A percentile compares a stretch with the other conserved stretches of the same genome.
Conservation (phyloP, 352 stramenopile species). For the Globisporangium uncinulatum region DNA sequence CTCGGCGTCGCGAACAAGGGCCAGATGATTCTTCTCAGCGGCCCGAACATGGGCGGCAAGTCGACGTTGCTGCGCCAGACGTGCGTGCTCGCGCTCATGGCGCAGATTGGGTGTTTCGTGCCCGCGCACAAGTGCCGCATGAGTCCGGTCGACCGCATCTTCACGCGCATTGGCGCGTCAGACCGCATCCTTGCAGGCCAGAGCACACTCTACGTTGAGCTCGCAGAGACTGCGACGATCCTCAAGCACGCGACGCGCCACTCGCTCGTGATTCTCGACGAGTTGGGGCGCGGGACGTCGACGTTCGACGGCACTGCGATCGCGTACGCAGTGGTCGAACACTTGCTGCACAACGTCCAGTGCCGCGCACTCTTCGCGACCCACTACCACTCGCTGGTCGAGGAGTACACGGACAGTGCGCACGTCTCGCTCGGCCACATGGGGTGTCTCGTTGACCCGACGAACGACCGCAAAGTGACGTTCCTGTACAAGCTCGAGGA, state of each 20-base stretch:
- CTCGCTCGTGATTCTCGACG: slow-evolving; percentile 98
- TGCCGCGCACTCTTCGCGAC: slow-evolving; percentile 98
- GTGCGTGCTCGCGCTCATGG: slow-evolving; percentile 96
- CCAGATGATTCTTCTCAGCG: slow-evolving; percentile 92
- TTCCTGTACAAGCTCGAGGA: slow-evolving; percentile 99
- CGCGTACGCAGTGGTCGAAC: slow-evolving; percentile 95
- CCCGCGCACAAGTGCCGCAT: slow-evolving; percentile 92
- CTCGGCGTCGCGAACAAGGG: slow-evolving; percentile 73
- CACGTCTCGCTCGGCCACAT: slow-evolving; percentile 76
- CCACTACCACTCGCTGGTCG: slow-evolving; percentile 96
- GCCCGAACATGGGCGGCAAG: slow-evolving; percentile 99
- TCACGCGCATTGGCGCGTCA: slow-evolving; percentile 98
- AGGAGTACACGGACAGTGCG: slow-evolving; percentile 68
- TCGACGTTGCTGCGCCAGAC: slow-evolving; percentile 98
- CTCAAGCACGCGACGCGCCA: slow-evolving; percentile 92
- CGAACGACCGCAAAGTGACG: slow-evolving; percentile 92
- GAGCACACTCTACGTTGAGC: slow-evolving; percentile 99
- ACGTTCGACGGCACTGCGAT: slow-evolving; percentile 99
- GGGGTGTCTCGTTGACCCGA: slow-evolving; percentile 73
- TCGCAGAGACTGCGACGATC: slow-evolving; percentile 98
- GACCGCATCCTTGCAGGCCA: slow-evolving; percentile 98
- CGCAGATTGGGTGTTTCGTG: slow-evolving; percentile 99
- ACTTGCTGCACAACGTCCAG: slow-evolving; percentile 76
- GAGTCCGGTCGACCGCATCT: slow-evolving; percentile 98
- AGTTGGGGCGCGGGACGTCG: slow-evolving; percentile 97